Percentiles rank a stretch among this genome's conserved stretches.
Conservation (phyloP, 305 asterid genomes). For the Ajuga reptans region DNA sequence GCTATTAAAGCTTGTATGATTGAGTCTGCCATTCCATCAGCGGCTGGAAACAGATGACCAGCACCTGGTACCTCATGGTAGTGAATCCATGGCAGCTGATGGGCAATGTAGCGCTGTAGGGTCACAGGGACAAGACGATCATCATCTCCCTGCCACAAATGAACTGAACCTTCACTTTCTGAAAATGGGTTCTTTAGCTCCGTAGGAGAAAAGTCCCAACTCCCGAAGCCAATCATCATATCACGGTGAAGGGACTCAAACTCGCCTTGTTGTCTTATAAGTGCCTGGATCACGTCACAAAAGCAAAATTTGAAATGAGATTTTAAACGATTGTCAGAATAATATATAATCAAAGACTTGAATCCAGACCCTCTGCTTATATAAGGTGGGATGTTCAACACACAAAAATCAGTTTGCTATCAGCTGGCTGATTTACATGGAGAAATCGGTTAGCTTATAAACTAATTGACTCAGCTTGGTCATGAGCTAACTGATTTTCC, state of each 20-base stretch:
- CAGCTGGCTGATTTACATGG: too few relatives aligned
- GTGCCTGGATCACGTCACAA: slow-evolving; percentile 29
- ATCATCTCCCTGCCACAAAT: slow-evolving; percentile 82
- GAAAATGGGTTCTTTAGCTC: slow-evolving; percentile 58
- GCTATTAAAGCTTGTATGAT: slow-evolving; percentile 47
- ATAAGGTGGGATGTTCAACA: too few relatives aligned
- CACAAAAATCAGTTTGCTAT: too few relatives aligned
- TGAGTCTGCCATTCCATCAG: slow-evolving; percentile 48
- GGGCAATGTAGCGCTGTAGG: slow-evolving; percentile 57
- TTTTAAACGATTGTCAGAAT: neutral
- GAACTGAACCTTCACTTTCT: slow-evolving; percentile 48
- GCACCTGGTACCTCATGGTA: slow-evolving; percentile 69
- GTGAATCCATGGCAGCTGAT: slow-evolving; percentile 62
- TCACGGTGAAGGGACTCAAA: slow-evolving; percentile 61
- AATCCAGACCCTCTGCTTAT: too few relatives aligned
- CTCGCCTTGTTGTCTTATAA: slow-evolving; percentile 68
- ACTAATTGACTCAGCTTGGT: too few relatives aligned
- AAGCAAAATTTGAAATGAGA: neutral
- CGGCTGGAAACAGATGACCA: slow-evolving; percentile 60
- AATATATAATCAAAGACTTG: too few relatives aligned
- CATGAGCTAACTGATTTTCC: too few relatives aligned
- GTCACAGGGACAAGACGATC: slow-evolving; percentile 59
- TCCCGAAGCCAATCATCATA: slow-evolving; percentile 58
- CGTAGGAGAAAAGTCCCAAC: slow-evolving; percentile 68
- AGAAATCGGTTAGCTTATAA: too few relatives aligned